Conservation (phyloP, 352 stramenopile genomes). For the Phytopythium cucurbitacearum region DNA sequence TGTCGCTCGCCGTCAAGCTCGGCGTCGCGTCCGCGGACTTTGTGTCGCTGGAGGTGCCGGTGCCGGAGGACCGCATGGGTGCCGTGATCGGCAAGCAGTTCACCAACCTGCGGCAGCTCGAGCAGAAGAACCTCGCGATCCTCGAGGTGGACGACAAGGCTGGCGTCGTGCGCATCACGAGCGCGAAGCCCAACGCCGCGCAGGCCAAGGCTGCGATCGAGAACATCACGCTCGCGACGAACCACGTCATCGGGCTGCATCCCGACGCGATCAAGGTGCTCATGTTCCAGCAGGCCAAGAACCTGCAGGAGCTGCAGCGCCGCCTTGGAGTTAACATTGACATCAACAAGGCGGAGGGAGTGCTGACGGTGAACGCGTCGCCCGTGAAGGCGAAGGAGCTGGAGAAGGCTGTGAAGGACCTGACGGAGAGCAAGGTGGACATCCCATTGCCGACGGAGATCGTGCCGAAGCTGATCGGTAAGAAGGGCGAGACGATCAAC, state of each 20-base stretch:
- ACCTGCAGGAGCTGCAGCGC: conserved; percentile 59
- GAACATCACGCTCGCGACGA: conserved; percentile 63
- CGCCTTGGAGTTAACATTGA: conserved; percentile 53
- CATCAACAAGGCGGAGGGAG: conserved; percentile 62
- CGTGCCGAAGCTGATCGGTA: conserved; percentile 79
- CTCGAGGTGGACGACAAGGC: conserved; percentile 42
- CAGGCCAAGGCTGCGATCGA: conserved; percentile 49
- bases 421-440: conserved; percentile 49
- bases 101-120: conserved; percentile 48
- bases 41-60: conserved; percentile 44
- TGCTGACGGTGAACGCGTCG: conserved; percentile 49
- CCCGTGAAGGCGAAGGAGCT: conserved; percentile 47
- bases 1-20: conserved; percentile 44
- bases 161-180: conserved; percentile 27
- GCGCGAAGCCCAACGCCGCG: conserved; percentile 31
- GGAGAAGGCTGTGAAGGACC: conserved; percentile 46
- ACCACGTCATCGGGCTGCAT: conserved; percentile 65
- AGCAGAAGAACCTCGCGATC: conserved; percentile 51
- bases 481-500: conserved; percentile 83
- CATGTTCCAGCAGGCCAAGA: conserved; percentile 70
- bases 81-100: conserved; percentile 64
- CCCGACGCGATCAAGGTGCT: conserved; percentile 75
- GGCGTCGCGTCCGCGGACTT: conserved; percentile 28
- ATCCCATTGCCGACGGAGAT: conserved; percentile 67
- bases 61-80: conserved; percentile 64